Base-by-base conservation (phyloP, 2,329 filamentous ascomycete genomes). In the Lecanicillium sp. region DNA sequence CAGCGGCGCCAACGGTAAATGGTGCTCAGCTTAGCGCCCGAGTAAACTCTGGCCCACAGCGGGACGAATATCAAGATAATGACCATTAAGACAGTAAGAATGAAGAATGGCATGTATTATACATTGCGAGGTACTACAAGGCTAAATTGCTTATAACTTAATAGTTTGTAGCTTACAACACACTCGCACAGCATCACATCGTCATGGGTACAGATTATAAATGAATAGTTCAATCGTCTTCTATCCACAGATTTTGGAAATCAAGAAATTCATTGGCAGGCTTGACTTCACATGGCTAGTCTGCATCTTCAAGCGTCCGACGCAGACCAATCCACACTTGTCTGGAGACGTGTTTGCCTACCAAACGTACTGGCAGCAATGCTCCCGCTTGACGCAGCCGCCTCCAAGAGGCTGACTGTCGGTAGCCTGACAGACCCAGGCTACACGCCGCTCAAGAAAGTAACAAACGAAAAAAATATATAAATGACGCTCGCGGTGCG, bases 181-280 rank as follows among this genome's bases (percentile, higher is more conserved):
- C 40, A 33, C 29, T 33, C 12, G n/a, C 40, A 79, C 53, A 66
- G 72, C 53, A n/a, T n/a, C n/a, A n/a, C n/a, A n/a, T n/a, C n/a
- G n/a, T n/a, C n/a, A n/a, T n/a, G n/a, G n/a, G n/a, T n/a, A n/a
- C 9, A 26, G 27, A 11, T 30, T 17, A 32, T 55, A 56, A 58
- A 62, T 64, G 65, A 63, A 68, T 74, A 74, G 71, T 75, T 77
- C 74, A 72, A 74, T 57, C 59, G 72, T 69, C 72, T 49, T 74
- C 74, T 75, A 75, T 64, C 59, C 63, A 48, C 38, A 53, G 50
- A 55, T 54, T 46, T 21, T 43, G 35, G 46, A 51, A 24, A 21
- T 32, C 48, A 50, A 52, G 52, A 56, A 60, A 56, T 53, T n/a
- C 57, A 47, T 53, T 55, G 52, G 48, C 51, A 55, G 49, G 51